Evolutionary conservation across 2,329 filamentous ascomycete species (phyloP).

Genomic region (Orbilia quercus): DNA sequence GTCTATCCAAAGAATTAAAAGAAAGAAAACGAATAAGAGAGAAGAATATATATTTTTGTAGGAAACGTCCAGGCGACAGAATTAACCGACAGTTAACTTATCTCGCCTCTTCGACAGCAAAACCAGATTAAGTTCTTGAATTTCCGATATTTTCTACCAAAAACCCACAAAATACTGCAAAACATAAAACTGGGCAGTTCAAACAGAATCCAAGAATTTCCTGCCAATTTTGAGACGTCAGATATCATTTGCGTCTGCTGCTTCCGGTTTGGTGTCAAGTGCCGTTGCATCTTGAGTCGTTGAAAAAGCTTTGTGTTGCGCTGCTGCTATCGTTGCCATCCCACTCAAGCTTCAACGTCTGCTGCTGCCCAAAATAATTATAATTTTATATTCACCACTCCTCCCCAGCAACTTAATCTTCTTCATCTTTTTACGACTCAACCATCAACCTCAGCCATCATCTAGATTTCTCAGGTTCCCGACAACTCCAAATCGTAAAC

Average conservation of each 20-base stretch:
- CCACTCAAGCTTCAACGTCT: neutral
- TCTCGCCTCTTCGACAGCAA: constrained; percentile 6
- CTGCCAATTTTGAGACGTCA: constrained; percentile 1
- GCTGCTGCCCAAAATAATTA: neutral
- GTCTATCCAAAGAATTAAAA: constrained; percentile 1
- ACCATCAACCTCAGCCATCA: constrained; percentile 27
- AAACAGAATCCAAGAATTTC: constrained; percentile 1
- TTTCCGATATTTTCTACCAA: constrained; percentile 5
- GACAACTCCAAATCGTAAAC: constrained; percentile 2
- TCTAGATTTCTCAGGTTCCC: constrained; percentile 23
- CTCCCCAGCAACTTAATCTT: neutral
- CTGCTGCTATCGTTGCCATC: constrained; percentile 6
- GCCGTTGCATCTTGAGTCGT: neutral
- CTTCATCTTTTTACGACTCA: constrained; percentile 15
- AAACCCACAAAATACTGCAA: neutral
- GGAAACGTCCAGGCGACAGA: constrained; percentile 16
- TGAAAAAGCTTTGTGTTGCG: constrained; percentile 6
- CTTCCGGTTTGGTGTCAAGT: neutral
- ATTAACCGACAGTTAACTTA: neutral
- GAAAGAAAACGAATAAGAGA: too few species aligned
- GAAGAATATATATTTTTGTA: constrained; percentile 2
- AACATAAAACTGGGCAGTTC: neutral
- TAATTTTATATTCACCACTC: neutral
- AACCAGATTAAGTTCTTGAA: constrained; percentile 25
- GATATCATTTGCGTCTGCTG: neutral